These are phyloP conservation scores for Xylaria bambusicola DNA, from an alignment of 495 filamentous ascomycete genomes.

Conservation along the genomic window DNA sequence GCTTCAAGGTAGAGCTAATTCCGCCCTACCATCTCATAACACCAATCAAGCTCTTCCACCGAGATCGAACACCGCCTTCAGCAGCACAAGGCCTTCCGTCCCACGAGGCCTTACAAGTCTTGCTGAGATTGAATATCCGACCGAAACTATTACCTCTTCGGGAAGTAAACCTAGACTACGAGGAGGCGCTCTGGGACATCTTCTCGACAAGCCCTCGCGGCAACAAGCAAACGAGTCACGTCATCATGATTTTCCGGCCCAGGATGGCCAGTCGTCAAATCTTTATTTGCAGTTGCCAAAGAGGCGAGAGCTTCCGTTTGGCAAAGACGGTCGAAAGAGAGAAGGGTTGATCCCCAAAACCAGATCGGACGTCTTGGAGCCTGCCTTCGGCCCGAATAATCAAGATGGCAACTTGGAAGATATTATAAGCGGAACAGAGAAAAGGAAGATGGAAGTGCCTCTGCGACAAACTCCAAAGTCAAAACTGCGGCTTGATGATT, in stretches of 20 bases:
- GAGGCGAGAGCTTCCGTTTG: constrained; percentile 24
- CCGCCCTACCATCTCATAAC: background rate
- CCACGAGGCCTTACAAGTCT: constrained; percentile 15
- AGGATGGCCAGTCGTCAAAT: constrained; percentile 15
- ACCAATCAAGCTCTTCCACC: constrained; percentile 13
- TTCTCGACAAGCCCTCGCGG: constrained; percentile 29
- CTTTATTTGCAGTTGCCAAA: constrained; percentile 18
- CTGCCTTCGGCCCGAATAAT: background rate
- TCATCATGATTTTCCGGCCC: background rate
- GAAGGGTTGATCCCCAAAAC: background rate
- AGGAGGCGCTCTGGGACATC: constrained; percentile 13
- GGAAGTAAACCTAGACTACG: constrained; percentile 10
- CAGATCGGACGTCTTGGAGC: background rate
- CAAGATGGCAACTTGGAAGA: background rate
- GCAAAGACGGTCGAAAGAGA: constrained; percentile 13
- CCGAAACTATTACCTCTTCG: constrained; percentile 1
- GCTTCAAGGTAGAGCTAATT: background rate
- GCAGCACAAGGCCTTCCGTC: background rate
- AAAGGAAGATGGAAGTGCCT: background rate
- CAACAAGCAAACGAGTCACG: constrained; percentile 14
- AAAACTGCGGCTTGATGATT: constrained; percentile 63
- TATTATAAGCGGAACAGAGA: background rate
- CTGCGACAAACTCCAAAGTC: constrained; percentile 30
- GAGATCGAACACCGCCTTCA: background rate
- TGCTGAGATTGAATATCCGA: constrained; percentile 19